Conservation (phyloP, 2,329 filamentous ascomycete genomes). For the Cryphonectria carpinicola region DNA sequence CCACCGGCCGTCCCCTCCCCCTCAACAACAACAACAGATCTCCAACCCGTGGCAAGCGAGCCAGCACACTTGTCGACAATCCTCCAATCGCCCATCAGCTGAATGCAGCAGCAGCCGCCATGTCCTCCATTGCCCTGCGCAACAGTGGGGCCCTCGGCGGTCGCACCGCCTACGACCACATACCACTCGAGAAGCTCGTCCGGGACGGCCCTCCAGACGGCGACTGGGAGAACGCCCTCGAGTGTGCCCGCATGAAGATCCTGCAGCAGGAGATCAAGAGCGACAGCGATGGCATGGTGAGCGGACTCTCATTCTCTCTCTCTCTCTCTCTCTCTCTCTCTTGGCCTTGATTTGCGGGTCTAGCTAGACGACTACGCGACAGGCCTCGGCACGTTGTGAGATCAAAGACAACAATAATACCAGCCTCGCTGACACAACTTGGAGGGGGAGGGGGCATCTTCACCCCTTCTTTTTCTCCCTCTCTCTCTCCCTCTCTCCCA, state of each 20-base stretch:
- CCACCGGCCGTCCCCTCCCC: constrained; percentile 33
- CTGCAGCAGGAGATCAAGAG: constrained; percentile 75
- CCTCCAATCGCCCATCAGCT: constrained; percentile 42
- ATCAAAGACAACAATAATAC: background rate
- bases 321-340: background rate
- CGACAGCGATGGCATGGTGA: constrained; percentile 80
- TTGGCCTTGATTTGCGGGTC: background rate
- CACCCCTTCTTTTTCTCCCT: constrained; percentile 3
- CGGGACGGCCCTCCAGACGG: constrained; percentile 78
- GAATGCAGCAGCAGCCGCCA: constrained; percentile 29
- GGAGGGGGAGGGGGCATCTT: background rate
- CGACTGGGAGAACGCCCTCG: constrained; percentile 67
- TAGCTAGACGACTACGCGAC: background rate
- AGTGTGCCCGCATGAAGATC: constrained; percentile 73
- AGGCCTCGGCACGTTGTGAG: constrained; percentile 9
- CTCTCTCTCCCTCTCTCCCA: constrained; percentile 40
- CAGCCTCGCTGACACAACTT: constrained; percentile 8
- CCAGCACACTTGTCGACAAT: constrained; percentile 75
- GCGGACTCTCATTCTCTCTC: constrained; percentile 29
- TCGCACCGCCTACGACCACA: constrained; percentile 54
- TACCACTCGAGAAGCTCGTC: constrained; percentile 75
- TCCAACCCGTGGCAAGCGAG: constrained; percentile 50
- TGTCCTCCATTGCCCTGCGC: constrained; percentile 29
- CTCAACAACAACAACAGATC: constrained; percentile 43
- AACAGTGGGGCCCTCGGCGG: constrained; percentile 40